Base-by-base conservation (phyloP, 1,284 basidiomycete genomes). In the Blastosporella zonata region DNA sequence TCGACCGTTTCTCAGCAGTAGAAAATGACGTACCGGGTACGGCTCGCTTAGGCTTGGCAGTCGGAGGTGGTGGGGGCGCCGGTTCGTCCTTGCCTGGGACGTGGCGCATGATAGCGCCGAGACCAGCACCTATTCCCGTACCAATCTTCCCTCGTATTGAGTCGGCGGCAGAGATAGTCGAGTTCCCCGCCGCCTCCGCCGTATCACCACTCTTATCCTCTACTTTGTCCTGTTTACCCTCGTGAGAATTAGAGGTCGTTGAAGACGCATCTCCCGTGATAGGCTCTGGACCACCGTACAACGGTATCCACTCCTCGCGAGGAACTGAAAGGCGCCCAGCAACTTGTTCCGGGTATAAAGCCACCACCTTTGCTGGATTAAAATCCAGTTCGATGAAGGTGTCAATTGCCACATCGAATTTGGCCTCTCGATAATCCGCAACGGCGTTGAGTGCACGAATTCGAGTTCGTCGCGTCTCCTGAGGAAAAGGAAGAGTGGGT, bases 311-410 rank as follows among this genome's bases (percentile, higher is more conserved):
- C n/a, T 77, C 72, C 1, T 83, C 77, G 28, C 70, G 77, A 12
- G 84, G 78, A 0, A 87, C 78, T 10, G 84, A 74, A 9, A 98
- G 68, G 25, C 88, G 75, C 3, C 96, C 96, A 0, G 93, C 80
- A 1, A 99, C 81, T 13, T 73, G 74, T 39, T 87, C 78, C 0
- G 93, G 91, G 65, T 91, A 99, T 3, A 98, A 72, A 0, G 94
- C 89, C 10, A 99, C 79, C 0, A 99, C 91, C 61, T 95, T 92
- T 1, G 93, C 92, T 0, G 96, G 96, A 60, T 97, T 96, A 54
- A 93, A 77, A 56, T 98, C 89, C 37, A 96, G 81, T 35, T 87
- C 81, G 43, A 95, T 81, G 64, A 99, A 96, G 0, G 83, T 79
- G 61, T 96, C 87, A 48, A 98, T 85, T 0, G 96, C 95, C 12